These are phyloP conservation scores for Bruguiera gymnorhiza DNA, from an alignment of 345 rosid species.

Conservation along the genomic window DNA sequence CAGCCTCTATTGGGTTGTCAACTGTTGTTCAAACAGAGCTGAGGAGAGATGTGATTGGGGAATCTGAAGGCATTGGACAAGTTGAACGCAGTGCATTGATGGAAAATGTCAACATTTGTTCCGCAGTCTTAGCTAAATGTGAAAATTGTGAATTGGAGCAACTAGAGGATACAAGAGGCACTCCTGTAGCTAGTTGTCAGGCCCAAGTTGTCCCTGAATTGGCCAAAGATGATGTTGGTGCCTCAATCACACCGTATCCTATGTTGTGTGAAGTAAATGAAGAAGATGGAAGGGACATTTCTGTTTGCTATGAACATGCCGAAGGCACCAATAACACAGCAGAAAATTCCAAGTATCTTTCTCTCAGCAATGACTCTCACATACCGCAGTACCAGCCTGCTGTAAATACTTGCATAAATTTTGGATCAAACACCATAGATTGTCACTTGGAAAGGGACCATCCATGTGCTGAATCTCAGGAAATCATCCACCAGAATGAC, in stretches of 20 bases:
- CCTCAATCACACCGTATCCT: slow-evolving; percentile 15
- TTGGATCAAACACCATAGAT: slow-evolving; percentile 23
- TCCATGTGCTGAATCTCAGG: slow-evolving; percentile 22
- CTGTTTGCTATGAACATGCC: slow-evolving; percentile 27
- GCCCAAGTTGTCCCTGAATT: slow-evolving; percentile 23
- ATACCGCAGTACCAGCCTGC: slow-evolving; percentile 38
- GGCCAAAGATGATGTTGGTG: slow-evolving; percentile 15
- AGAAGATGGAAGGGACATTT: slow-evolving; percentile 29
- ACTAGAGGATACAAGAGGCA: slow-evolving; percentile 37
- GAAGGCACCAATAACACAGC: slow-evolving; percentile 32
- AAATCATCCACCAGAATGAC: slow-evolving; percentile 17
- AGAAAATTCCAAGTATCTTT: slow-evolving; percentile 35
- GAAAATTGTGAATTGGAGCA: slow-evolving; percentile 27
- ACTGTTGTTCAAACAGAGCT: slow-evolving; percentile 31
- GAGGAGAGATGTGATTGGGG: slow-evolving; percentile 23
- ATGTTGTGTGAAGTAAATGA: slow-evolving; percentile 21
- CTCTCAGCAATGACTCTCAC: slow-evolving; percentile 37
- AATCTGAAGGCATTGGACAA: slow-evolving; percentile 18
- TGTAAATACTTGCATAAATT: slow-evolving; percentile 22
- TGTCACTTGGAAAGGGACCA: slow-evolving; percentile 21
- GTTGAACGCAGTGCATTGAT: slow-evolving; percentile 29
- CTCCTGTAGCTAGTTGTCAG: slow-evolving; percentile 33
- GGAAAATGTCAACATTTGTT: slow-evolving; percentile 19
- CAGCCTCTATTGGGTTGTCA: slow-evolving; percentile 13
- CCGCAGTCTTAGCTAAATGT: slow-evolving; percentile 21